Evolutionary conservation across 2,329 filamentous ascomycete genomes (phyloP), one percentile per base, ranked within the genome.

Genomic region (Trichophaea hybrida): DNA sequence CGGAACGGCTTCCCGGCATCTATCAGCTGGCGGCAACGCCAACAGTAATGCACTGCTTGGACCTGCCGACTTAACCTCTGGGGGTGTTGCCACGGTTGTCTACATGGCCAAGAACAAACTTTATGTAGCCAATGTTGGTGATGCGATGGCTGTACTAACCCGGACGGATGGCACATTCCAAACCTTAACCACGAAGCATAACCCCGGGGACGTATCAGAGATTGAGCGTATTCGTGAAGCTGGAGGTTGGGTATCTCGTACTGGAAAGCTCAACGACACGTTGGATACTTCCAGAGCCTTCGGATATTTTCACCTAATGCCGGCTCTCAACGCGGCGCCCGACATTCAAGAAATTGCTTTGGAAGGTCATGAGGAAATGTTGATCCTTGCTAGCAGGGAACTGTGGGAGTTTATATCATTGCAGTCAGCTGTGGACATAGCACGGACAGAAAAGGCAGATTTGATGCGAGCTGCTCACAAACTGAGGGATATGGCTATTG

Each of bases 401-500:
- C 79, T 98, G 7, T 98, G 93, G 93, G 90, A 97, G 65, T 95
- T 90, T 71, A 78, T 98, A 8, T 85, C 86, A 0, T 88, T 89
- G 1, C 88, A 93, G 58, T 80, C 97, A 57, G 86, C 94, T 6
- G 89, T 95, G 31, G 94, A 98, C 71, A 84, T 97, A 57, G 89
- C 88, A 15, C 80, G 90, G 63, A 85, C 85, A 31, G 91, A 95
- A 72, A 83, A 89, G 5, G 80, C 81, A 50, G 91, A 98, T 71
- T 77, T 96, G 49, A 98, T 98, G 93, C 81, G 88, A 58, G 93
- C 91, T 13, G 86, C 93, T 3, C 91, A 97, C 71, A 95, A 94
- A 74, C 79, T 98, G 35, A 83, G 93, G 60, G 93, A 98, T 74
- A 77, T 97, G 58, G 93, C 93, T 46, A 95, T 98, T 70, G 88